Conservation (phyloP, 1,284 basidiomycete species). For the Mrakiaceae sp. region DNA sequence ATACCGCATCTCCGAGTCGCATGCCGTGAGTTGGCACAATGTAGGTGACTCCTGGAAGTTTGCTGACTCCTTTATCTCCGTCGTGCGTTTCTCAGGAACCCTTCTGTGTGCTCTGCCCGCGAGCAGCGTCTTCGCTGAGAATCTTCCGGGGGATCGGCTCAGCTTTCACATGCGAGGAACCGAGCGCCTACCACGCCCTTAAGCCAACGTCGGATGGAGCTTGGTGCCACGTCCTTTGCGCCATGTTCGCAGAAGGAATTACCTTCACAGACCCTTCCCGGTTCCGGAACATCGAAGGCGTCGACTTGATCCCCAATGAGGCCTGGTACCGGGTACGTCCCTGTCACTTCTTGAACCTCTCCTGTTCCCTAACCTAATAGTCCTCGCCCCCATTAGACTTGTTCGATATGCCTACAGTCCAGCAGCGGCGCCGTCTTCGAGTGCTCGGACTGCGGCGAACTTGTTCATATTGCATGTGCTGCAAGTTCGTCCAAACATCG, state of each 20-base stretch:
- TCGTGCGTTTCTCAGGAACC: too few species aligned
- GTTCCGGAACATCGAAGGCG: slow-evolving; percentile 64
- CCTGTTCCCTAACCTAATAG: neutral
- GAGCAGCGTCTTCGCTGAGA: too few species aligned
- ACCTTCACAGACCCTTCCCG: slow-evolving; percentile 56
- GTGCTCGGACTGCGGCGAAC: slow-evolving; percentile 63
- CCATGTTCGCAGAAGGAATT: slow-evolving; percentile 70
- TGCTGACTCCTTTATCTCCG: too few species aligned
- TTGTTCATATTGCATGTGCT: slow-evolving; percentile 76
- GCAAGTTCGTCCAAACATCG: slow-evolving; percentile 41
- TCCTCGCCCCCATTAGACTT: slow-evolving; percentile 43
- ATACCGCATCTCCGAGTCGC: too few species aligned
- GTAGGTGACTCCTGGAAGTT: too few species aligned
- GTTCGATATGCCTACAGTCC: slow-evolving; percentile 45
- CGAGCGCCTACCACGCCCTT: slow-evolving; percentile 44
- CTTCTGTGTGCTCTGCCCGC: too few species aligned
- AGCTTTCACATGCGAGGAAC: too few species aligned
- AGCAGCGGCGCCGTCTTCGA: slow-evolving; percentile 62
- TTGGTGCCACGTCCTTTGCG: slow-evolving; percentile 64
- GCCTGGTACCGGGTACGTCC: slow-evolving; percentile 25
- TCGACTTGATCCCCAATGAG: slow-evolving; percentile 49
- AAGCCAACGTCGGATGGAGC: slow-evolving; percentile 83
- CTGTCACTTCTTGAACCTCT: neutral
- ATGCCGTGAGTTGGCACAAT: too few species aligned
- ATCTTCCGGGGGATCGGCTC: too few species aligned